These are phyloP conservation scores for Talaromyces sp. DNA, from an alignment of 2,329 filamentous ascomycete genomes.

Conservation along the genomic window DNA sequence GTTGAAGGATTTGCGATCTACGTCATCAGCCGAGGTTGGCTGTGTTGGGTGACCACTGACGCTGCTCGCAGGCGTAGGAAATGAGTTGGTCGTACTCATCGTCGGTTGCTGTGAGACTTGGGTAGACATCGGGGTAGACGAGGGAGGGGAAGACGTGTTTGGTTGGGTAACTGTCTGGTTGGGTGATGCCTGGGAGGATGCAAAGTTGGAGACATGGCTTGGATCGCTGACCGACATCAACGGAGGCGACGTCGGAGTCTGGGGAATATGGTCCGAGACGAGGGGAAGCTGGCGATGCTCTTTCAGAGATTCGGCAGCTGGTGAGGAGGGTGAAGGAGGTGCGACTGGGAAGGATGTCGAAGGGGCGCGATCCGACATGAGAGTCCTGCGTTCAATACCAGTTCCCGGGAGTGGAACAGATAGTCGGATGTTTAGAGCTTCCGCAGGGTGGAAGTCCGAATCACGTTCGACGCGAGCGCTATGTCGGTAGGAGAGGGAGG, in stretches of 20 bases:
- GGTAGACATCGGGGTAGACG: slow-evolving; percentile 46
- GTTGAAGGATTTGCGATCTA: slow-evolving; percentile 38
- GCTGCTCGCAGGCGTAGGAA: slow-evolving; percentile 51
- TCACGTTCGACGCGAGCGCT: slow-evolving; percentile 23
- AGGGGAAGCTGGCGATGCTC: slow-evolving; percentile 31
- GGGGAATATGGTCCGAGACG: slow-evolving; percentile 38
- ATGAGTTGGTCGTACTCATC: slow-evolving; percentile 44
- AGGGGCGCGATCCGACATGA: slow-evolving; percentile 44
- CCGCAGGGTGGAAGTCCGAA: slow-evolving; percentile 19
- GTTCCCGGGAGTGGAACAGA: slow-evolving; percentile 10
- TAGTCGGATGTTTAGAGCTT: slow-evolving; percentile 17
- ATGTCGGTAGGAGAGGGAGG: slow-evolving; percentile 24
- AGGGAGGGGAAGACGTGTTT: slow-evolving; percentile 45
- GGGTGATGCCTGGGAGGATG: slow-evolving; percentile 49
- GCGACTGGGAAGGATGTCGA: slow-evolving; percentile 39
- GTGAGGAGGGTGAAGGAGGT: slow-evolving; percentile 49
- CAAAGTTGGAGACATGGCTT: slow-evolving; percentile 51
- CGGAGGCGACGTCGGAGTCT: slow-evolving; percentile 48
- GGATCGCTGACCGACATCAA: slow-evolving; percentile 55
- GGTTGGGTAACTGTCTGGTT: slow-evolving; percentile 47
- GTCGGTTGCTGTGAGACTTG: slow-evolving; percentile 46
- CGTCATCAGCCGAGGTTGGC: slow-evolving; percentile 36
- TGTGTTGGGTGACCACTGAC: slow-evolving; percentile 40
- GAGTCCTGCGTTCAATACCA: slow-evolving; percentile 18
- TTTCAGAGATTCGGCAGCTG: slow-evolving; percentile 43